Evolutionary conservation across 441 rosid genomes (phyloP), one percentile per base, ranked within the genome.

Genomic region (Iberis amara): DNA sequence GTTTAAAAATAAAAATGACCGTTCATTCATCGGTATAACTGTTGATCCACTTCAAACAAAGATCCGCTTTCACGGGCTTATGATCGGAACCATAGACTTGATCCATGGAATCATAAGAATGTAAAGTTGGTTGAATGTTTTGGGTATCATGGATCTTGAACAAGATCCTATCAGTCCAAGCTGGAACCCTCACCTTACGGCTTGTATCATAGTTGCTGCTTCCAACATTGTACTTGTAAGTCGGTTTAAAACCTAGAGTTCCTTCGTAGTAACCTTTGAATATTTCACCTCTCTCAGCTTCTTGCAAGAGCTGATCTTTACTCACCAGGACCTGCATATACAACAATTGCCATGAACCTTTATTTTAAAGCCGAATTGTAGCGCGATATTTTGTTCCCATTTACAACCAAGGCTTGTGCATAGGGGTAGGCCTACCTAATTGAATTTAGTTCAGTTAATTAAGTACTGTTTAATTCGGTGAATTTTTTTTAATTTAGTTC

Each of bases 141-240:
- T 68, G 55, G 1, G 52, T 47, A 30, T 78, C 80, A 52, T 76
- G 75, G 4, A 81, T 73, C 74, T 78, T 79, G 71, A 75, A 83
- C 69, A 81, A 41, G 53, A 83, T 79, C 55, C 89, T 64, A 49
- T 81, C 89, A 0, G 91, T 86, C 91, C 95, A 83, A 7, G 91
- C 74, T 6, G 92, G 92, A 31, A 86, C 76, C 51, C 89, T 64
- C 11, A 76, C 85, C 75, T 84, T 83, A 62, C 70, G 54, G 51
- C 90, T 86, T 46, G 88, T 79, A 42, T 83, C 81, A n/a, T 83
- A 83, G 55, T 68, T 70, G 68, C 70, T 79, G 33, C 85, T 80
- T 64, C 89, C 87, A 3, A 70, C 50, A 11, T 82, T 55, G 44
- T 82, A 78, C 42, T 82, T 80, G 35, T 79, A 86, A 0, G 91